Base-by-base conservation (phyloP, 148 eudicot species). In the Rhododendron henanense region DNA sequence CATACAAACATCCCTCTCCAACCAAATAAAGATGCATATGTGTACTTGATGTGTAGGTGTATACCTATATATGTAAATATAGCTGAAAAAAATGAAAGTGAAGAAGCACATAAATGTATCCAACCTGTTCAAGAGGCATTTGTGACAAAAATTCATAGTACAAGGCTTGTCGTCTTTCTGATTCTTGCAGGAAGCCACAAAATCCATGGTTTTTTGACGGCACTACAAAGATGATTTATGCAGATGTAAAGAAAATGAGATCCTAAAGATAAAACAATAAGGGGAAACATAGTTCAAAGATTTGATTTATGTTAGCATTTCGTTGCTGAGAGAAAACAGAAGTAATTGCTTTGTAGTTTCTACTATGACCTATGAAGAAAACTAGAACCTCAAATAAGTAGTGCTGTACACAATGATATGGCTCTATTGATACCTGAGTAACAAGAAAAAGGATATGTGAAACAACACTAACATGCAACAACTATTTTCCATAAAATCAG, bases 71-170 rank as follows among this genome's bases (percentile, higher is more conserved):
- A 41, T 5, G 45, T 41, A 41, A 41, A 41, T 41, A 41, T 41
- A 41, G 8, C 45, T 41, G 7, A 41, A 41, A 41, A 41, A 41
- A 6, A 41, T 41, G 45, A 6, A 41, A 5, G 45, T 41, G 45
- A 41, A 41, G 45, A 41, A 51, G 4, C 15, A 51, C 23, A n/a
- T 71, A 5, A 71, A 15, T n/a, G 61, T 6, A 23, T 23, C 48
- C 51, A 88, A 96, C 99, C 99, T 94, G 90, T 96, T 96, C 28
- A 84, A 78, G 57, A 96, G 98, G 91, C 99, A 96, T 87, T 89
- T 94, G 55, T 93, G 94, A 84, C 99, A 96, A 78, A 88, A 92
- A 80, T 87, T 89, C 44, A 92, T 69, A 0, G 94, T 71, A 80
- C 99, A 96, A 75, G 89, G 92, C 89, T 93, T 94, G 85, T 83